Evolutionary conservation across 306 rosid genomes (phyloP), one percentile per base, ranked within the genome.

Genomic region (Medicago lupulina): DNA sequence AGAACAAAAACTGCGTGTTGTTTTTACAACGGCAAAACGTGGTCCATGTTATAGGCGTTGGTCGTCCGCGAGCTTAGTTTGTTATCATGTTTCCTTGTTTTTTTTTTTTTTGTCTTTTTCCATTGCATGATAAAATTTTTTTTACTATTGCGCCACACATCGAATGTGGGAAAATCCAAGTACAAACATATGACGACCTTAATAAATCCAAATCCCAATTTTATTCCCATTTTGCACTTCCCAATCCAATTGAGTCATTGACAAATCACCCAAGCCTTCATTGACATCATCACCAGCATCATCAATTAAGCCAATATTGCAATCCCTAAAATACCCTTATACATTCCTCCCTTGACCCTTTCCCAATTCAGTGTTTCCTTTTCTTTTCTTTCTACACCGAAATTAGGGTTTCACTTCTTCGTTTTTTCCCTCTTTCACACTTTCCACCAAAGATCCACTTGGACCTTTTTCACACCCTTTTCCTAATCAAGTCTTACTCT

Each of bases 401-500:
- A 65, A 73, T 73, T 79, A 73, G 79, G 79, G 79, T 73, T 79
- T 7, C 39, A 19, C 60, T 62, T 41, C 82, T 63, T 55, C 61
- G 1, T 11, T 2, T 79, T 79, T 65, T 17, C 23, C 23, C 69
- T 65, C 54, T 73, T 43, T 73, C 69, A 43, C 74, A 73, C 74
- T 79, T 73, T 8, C 55, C 43, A 19, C 54, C 38, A 46, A 63
- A 63, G 28, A 72, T 79, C 66, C 59, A 17, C 10, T 19, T 72
- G 5, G 19, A 65, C 80, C 39, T 65, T 51, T 65, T 10, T 8
- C 41, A 51, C 14, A 18, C 78, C 71, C 50, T 71, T 79, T 71
- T 79, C 49, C 31, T 6, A 9, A 23, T 4, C 4, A 50, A 50
- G 17, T 79, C 67, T 4, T 54, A 65, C 44, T 70, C 74, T 66